Evolutionary conservation across 306 rosid genomes (phyloP), one percentile per base, ranked within the genome.

Genomic region (Gillenia trifoliata): DNA sequence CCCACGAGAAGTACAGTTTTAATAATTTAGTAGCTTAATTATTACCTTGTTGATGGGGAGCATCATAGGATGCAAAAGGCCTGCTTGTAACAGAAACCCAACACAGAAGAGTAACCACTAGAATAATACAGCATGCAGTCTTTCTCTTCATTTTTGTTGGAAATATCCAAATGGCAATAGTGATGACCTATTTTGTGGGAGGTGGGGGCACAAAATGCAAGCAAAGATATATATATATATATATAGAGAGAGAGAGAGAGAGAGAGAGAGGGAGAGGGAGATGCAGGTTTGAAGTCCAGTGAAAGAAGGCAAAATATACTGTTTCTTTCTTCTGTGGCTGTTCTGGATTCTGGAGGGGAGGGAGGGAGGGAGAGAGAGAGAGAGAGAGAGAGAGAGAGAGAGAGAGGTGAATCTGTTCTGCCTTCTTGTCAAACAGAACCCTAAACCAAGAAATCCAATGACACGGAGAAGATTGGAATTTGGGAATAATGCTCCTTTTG

Each of bases 61-160:
- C 43, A 6, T 38, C 23, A 38, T 20, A 12, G 6, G 73, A 41
- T 31, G 64, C 33, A 66, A 70, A 74, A 65, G 74, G 74, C 71
- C 30, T 70, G 83, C 77, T 64, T 74, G 82, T 82, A 8, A 47
- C 29, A 70, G 66, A 74, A 70, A 56, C 69, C 56, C 77, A 78
- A 30, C 65, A 33, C 34, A 78, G 64, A 70, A 74, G 47, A 68
- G 38, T 19, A 11, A 19, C 71, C 16, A 73, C 10, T 9, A 78
- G 54, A 41, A 64, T 19, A 19, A 74, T 6, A 20, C 5, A 22
- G 66, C 77, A 70, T 29, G 50, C n/a, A n/a, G n/a, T 6, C 15
- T 12, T 64, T 64, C 38, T 69, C 68, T 64, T 77, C 82, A 81
- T 81, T 71, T 40, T 65, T 45, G 19, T 4, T 26, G 11, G n/a